Percentiles rank a stretch among this genome's conserved stretches.
These are phyloP conservation scores for Colletotrichum abscissum DNA, from an alignment of 2,329 filamentous ascomycete genomes.

Conservation along the genomic window DNA sequence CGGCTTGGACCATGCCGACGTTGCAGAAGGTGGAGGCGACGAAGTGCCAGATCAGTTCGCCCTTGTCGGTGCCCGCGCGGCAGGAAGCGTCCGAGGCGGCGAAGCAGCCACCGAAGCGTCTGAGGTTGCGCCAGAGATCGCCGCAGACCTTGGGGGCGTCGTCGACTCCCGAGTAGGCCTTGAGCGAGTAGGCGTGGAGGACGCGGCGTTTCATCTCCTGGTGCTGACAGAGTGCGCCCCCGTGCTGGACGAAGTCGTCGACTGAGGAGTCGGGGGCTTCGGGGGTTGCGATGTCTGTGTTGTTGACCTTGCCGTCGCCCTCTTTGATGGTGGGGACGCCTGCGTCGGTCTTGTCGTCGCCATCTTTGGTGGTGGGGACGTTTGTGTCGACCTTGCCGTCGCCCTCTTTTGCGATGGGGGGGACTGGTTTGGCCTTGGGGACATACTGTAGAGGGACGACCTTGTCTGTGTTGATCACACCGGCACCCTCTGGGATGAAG, in stretches of 20 bases:
- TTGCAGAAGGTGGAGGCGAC: neutral
- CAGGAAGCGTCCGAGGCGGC: neutral
- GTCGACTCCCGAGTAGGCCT: neutral
- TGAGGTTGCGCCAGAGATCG: neutral
- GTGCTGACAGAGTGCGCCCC: neutral
- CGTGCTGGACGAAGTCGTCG: neutral
- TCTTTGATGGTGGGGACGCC: neutral
- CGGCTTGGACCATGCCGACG: neutral
- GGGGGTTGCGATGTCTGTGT: no score
- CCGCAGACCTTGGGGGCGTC: neutral
- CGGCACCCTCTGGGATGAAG: no score
- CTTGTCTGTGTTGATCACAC: no score
- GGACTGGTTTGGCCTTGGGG: no score
- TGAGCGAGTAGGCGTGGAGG: neutral
- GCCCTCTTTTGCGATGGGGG: neutral
- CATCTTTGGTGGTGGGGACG: neutral
- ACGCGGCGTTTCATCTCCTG: no score
- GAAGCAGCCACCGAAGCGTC: neutral
- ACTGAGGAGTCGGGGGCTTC: no score
- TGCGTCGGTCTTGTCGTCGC: no score
- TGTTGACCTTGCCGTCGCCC: neutral
- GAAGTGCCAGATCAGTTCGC: neutral
- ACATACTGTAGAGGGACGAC: no score
- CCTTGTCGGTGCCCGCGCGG: neutral
- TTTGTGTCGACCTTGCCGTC: neutral